A percentile compares a stretch with the other conserved stretches of the same genome.
These are phyloP conservation scores for Pleomassaria siparia DNA, from an alignment of 2,329 filamentous ascomycete genomes.

Conservation along the genomic window DNA sequence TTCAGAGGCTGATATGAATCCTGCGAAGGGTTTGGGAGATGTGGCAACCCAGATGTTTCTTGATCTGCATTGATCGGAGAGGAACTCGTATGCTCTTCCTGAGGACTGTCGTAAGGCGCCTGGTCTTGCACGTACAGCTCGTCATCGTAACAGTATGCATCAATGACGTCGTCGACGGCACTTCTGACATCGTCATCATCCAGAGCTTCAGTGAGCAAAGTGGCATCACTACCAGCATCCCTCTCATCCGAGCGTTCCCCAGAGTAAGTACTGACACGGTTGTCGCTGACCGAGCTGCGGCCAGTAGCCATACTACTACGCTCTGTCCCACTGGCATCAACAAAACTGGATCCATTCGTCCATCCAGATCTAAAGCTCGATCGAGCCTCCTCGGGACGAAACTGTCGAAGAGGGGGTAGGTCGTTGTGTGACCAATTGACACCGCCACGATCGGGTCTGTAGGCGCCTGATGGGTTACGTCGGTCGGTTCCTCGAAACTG, in stretches of 20 bases:
- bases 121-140: conserved; percentile 41
- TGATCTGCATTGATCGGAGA: background rate
- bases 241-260: conserved; percentile 46
- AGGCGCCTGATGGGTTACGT: conserved; percentile 36
- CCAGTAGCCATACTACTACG: conserved; percentile 81
- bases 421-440: conserved; percentile 40
- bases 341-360: conserved; percentile 60
- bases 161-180: conserved; percentile 60
- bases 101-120: background rate
- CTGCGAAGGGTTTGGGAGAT: background rate
- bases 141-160: conserved; percentile 62
- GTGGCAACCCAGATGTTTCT: background rate
- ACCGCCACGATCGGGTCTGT: conserved; percentile 39
- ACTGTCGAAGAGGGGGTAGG: conserved; percentile 31
- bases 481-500: conserved; percentile 30
- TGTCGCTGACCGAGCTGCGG: conserved; percentile 71
- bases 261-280: conserved; percentile 55
- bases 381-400: conserved; percentile 48
- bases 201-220: conserved; percentile 13
- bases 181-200: conserved; percentile 51
- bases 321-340: conserved; percentile 67
- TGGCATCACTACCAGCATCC: background rate
- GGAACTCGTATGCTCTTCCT: background rate
- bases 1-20: background rate
- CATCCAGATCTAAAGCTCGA: conserved; percentile 62